Percentiles rank a stretch among this genome's conserved stretches.
phyloP scores from a whole-genome alignment of 2,329 filamentous ascomycete genomes.

The Pyrenochaeta sp. region DNA sequence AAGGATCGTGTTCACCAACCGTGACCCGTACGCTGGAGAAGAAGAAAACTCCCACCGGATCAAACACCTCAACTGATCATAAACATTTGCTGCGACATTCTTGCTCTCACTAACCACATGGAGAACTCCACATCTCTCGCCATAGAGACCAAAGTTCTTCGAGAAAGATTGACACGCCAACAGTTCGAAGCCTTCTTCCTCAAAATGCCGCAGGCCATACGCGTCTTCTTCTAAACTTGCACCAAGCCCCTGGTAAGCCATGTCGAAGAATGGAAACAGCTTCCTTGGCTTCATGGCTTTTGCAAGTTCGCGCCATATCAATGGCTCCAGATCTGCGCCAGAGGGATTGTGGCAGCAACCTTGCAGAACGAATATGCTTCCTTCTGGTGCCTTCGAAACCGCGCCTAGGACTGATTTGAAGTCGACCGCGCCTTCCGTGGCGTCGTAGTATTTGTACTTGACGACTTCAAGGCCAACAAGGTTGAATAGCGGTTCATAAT shows the following conservation, averaged over 20 bases:
- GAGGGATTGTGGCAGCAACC: conserved; percentile 53
- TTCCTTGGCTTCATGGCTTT: conserved; percentile 23
- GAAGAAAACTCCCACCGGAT: conserved; percentile 42
- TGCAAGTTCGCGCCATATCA: conserved; percentile 42
- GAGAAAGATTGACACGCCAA: conserved; percentile 50
- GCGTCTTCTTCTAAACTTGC: conserved; percentile 46
- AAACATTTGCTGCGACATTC: conserved; percentile 25
- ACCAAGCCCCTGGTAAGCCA: conserved; percentile 51
- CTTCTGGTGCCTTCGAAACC: conserved; percentile 28
- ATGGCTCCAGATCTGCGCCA: conserved; percentile 41
- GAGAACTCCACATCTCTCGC: conserved; percentile 47
- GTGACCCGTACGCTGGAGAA: conserved; percentile 37
- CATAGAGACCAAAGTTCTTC: conserved; percentile 53
- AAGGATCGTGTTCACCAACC: conserved; percentile 34
- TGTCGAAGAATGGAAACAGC: conserved; percentile 48
- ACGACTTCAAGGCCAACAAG: conserved; percentile 38
- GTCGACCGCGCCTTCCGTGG: conserved; percentile 31
- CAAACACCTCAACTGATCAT: conserved; percentile 38
- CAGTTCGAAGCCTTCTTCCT: conserved; percentile 37
- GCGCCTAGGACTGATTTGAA: conserved; percentile 35
- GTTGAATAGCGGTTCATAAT: conserved; percentile 45
- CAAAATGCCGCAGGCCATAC: conserved; percentile 37
- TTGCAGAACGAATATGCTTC: conserved; percentile 49
- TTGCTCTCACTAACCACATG: conserved; percentile 30
- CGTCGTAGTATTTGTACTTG: conserved; percentile 45